Evolutionary conservation across 305 asterid species (phyloP).

Genomic region (Fraxinus floribunda): DNA sequence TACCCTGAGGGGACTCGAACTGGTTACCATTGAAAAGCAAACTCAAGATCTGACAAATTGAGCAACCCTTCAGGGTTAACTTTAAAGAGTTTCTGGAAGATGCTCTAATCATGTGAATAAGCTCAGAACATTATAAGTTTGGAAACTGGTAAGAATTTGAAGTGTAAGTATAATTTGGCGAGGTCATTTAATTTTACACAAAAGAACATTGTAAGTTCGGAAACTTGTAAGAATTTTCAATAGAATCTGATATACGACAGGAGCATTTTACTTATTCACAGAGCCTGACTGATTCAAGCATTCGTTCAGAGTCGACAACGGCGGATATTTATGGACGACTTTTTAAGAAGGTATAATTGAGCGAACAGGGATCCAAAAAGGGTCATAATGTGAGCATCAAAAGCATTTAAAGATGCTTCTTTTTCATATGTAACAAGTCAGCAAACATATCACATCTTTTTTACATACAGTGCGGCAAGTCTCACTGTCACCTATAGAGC

Average conservation of each 20-base stretch:
- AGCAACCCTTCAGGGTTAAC: too few species aligned
- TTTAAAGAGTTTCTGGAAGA: too few species aligned
- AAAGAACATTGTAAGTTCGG: neutral
- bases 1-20: too few species aligned
- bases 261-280: constrained; percentile 7
- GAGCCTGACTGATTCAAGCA: neutral
- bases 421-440: neutral
- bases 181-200: neutral
- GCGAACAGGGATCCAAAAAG: neutral
- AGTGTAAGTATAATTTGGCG: neutral
- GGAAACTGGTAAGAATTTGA: too few species aligned
- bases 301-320: too few species aligned
- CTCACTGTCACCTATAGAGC: neutral
- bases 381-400: neutral
- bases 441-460: neutral
- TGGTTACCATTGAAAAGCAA: too few species aligned
- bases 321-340: neutral
- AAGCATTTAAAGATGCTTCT: neutral
- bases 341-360: constrained; percentile 1
- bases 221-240: constrained; percentile 1
- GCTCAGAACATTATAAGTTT: too few species aligned
- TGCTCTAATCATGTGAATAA: too few species aligned
- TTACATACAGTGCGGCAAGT: neutral
- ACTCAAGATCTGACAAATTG: too few species aligned
- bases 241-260: neutral